Conservation (phyloP, 768 basidiomycete genomes). For the Hygrophorus russula region DNA sequence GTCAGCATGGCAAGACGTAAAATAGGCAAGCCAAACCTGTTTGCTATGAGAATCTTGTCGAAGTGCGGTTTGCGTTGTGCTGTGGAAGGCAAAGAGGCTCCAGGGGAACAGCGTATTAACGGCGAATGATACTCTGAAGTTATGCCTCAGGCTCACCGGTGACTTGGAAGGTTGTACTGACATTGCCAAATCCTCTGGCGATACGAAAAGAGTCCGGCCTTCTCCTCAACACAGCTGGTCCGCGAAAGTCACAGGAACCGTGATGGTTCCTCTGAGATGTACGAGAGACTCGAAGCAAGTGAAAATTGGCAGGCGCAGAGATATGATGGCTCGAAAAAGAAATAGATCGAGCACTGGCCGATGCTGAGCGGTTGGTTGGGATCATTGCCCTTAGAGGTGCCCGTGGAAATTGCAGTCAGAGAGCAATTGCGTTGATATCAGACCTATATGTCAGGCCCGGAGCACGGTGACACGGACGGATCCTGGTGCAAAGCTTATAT, state of each 20-base stretch:
- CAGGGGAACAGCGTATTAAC: neutral
- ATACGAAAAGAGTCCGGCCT: too few relatives aligned
- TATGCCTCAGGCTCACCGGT: too few relatives aligned
- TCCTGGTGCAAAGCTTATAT: too few relatives aligned
- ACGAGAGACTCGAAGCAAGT: neutral
- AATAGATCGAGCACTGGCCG: slow-evolving; percentile 2
- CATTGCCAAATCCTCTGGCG: too few relatives aligned
- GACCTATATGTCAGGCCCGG: too few relatives aligned
- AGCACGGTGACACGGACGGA: too few relatives aligned
- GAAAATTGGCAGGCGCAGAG: neutral
- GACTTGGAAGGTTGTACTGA: too few relatives aligned
- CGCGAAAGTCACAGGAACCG: too few relatives aligned
- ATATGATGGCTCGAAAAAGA: neutral
- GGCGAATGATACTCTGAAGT: neutral
- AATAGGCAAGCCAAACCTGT: slow-evolving; percentile 39
- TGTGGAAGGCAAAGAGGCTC: slow-evolving; percentile 2
- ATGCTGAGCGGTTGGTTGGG: slow-evolving; percentile 3
- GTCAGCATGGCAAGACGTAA: neutral
- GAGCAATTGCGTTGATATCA: too few relatives aligned
- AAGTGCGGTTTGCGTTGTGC: slow-evolving; percentile 42
- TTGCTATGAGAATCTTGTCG: slow-evolving; percentile 87
- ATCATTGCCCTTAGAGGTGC: neutral
- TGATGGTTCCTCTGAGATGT: too few relatives aligned
- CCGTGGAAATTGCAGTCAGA: too few relatives aligned
- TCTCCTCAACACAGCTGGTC: too few relatives aligned